These are phyloP conservation scores for Fusarium irregulare DNA, from an alignment of 2,329 filamentous ascomycete species.

Conservation along the genomic window DNA sequence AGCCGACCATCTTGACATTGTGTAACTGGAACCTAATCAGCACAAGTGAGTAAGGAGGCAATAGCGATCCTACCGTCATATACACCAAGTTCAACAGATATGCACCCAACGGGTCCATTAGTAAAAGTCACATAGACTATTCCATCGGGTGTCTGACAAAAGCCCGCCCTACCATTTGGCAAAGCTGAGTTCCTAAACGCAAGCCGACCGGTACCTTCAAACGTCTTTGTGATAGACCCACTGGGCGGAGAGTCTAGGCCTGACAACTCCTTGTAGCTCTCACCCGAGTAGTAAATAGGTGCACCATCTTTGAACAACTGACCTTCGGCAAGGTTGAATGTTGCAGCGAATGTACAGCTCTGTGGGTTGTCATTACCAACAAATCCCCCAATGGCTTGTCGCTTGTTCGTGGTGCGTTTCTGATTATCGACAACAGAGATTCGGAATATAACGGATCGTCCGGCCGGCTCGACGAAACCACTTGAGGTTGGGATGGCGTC, in stretches of 20 bases:
- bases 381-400: too few relatives aligned
- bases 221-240: not conserved
- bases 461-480: too few relatives aligned
- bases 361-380: not conserved
- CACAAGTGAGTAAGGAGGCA: rapidly evolving
- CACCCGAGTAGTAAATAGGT: not conserved
- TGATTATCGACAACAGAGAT: too few relatives aligned
- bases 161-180: not conserved
- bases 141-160: not conserved
- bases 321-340: not conserved
- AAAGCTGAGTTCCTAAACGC: not conserved
- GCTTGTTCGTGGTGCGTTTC: too few relatives aligned
- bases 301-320: not conserved
- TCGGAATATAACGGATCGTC: too few relatives aligned
- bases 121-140: not conserved
- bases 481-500: too few relatives aligned
- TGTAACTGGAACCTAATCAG: not conserved
- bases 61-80: not conserved
- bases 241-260: rapidly evolving
- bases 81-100: not conserved
- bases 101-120: not conserved
- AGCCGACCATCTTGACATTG: not conserved
- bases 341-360: not conserved
- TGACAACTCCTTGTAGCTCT: not conserved
- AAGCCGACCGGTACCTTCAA: not conserved